Percentiles rank a stretch among this genome's conserved stretches.
phyloP scores from a whole-genome alignment of 768 basidiomycete species.

The Pleurotus djamor region DNA sequence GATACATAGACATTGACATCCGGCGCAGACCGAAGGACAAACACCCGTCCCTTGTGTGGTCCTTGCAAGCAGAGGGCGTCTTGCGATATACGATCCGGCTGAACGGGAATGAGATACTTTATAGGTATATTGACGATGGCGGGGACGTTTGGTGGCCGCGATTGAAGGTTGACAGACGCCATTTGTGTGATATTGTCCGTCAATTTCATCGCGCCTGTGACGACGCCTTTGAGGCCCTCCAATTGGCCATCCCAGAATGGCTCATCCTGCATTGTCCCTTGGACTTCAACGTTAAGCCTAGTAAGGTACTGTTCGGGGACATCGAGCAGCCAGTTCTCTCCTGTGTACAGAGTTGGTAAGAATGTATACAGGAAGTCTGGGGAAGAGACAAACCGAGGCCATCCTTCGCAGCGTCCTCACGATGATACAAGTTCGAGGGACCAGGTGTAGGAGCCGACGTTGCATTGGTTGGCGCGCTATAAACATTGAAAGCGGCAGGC shows the following conservation, averaged over 20 bases:
- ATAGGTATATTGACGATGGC: constrained; percentile 2
- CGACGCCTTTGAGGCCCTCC: neutral
- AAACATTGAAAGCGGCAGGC: constrained; percentile 24
- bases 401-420: constrained; percentile 6
- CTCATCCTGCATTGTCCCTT: neutral
- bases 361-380: neutral
- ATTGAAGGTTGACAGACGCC: neutral
- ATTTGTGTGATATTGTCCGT: neutral
- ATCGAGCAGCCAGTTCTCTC: constrained; percentile 2
- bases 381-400: constrained; percentile 2
- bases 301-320: neutral
- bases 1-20: neutral
- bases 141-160: neutral
- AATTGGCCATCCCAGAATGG: neutral
- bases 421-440: constrained; percentile 8
- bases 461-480: constrained; percentile 23
- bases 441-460: constrained; percentile 40
- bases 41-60: neutral
- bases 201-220: neutral
- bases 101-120: neutral
- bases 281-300: constrained; percentile 1
- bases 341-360: constrained; percentile 18
- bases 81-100: neutral
- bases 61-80: constrained; percentile 1
- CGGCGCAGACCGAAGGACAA: neutral